Percentiles rank a stretch among this genome's conserved stretches.
Conservation (phyloP, 1,284 basidiomycete species). For the Phylloboletellus chloephorus region DNA sequence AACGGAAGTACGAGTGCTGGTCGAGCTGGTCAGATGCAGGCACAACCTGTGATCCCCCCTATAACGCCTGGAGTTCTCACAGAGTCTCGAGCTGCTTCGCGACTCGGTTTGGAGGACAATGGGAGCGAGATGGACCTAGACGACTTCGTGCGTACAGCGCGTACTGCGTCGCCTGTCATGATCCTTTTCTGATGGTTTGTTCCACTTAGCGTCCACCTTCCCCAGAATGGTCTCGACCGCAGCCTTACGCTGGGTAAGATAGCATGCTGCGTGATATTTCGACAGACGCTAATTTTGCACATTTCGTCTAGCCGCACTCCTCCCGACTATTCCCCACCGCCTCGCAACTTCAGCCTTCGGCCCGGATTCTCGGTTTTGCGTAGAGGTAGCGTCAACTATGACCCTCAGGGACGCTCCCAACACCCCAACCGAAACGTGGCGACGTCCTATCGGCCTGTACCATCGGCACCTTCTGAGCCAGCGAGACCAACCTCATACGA, state of each 20-base stretch:
- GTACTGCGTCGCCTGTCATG: constrained; percentile 1
- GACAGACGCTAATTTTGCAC: background rate
- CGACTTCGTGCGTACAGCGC: constrained; percentile 15
- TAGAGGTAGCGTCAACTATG: constrained; percentile 8
- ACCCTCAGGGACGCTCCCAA: constrained; percentile 13
- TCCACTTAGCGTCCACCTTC: constrained; percentile 21
- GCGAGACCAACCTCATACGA: constrained; percentile 15
- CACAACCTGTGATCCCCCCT: constrained; percentile 3
- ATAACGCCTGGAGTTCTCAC: background rate
- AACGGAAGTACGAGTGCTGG: background rate
- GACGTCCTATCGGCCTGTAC: constrained; percentile 10
- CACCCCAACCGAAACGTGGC: constrained; percentile 14
- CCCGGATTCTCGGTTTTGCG: constrained; percentile 18
- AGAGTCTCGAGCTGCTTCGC: constrained; percentile 14
- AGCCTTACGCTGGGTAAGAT: constrained; percentile 25
- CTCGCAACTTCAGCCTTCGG: constrained; percentile 17
- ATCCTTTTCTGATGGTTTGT: constrained; percentile 6
- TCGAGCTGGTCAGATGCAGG: background rate
- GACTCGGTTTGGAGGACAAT: constrained; percentile 25
- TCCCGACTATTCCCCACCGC: constrained; percentile 24
- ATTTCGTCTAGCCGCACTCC: constrained; percentile 20
- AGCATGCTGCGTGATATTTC: constrained; percentile 1
- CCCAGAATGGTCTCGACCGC: constrained; percentile 23
- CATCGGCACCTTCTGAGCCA: constrained; percentile 7
- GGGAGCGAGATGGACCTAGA: constrained; percentile 31